Evolutionary conservation across 2,329 filamentous ascomycete species (phyloP), one percentile per base, ranked within the genome.

Genomic region (Tolypocladium cylindrosporum): DNA sequence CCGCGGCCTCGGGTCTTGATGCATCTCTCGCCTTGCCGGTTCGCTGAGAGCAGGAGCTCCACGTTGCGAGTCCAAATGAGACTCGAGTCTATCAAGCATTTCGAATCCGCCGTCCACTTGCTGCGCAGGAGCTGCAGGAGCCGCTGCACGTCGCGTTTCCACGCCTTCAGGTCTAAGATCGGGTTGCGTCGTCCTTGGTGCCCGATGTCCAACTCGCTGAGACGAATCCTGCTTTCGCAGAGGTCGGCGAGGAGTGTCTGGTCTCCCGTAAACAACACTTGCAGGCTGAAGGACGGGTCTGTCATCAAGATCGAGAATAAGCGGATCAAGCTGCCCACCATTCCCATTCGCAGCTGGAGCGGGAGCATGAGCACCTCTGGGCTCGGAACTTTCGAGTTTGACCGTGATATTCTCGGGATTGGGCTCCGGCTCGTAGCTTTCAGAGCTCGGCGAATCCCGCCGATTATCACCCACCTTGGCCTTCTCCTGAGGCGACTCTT

Each of bases 201-300:
- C 39, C 19, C n/a, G 10, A 10, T 5, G 21, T 8, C 31, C 36
- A 13, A 13, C 45, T 40, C 34, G 36, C 21, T 16, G 55, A 41
- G 24, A n/a, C 11, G 39, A 31, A 53, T 41, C 34, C 39, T 42
- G 54, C 10, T 27, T 34, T 36, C 41, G 21, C 31, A 40, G 42
- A 34, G 36, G 2, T n/a, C 57, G 42, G 45, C 31, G 48, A 27
- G 43, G 36, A 24, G 19, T 13, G 48, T 62, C 52, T 54, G 60
- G 70, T 67, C 55, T 69, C 62, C 51, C 57, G 65, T 71, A 71
- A n/a, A 70, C 65, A 53, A 62, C 62, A 41, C 66, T 66, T 10
- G 68, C 66, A 36, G 69, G 66, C 43, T 62, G 61, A 42, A 71
- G 62, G 54, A 52, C 55, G 16, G 68, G 68, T 42, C 61, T 55